Percentiles rank a stretch among this genome's conserved stretches.
Evolutionary conservation across 495 filamentous ascomycete species (phyloP).

Genomic region (Daldinia caldariorum): DNA sequence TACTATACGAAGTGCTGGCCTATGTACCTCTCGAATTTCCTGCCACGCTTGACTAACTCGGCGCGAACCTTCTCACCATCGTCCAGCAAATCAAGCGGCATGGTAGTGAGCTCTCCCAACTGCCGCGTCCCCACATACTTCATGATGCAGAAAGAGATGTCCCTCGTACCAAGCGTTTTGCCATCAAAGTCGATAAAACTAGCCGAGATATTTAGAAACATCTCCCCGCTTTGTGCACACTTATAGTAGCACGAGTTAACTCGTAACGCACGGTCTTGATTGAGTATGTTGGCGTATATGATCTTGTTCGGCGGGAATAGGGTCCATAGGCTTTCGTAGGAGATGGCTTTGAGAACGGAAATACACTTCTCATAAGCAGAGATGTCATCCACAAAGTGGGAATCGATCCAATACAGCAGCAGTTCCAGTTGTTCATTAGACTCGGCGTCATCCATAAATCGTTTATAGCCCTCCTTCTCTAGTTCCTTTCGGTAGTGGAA

Average conservation of each 20-base stretch:
- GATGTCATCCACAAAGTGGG: conserved; percentile 49
- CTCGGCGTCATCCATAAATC: conserved; percentile 48
- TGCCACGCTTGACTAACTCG: conserved; percentile 45
- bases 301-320: conserved; percentile 48
- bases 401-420: conserved; percentile 51
- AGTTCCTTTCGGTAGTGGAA: conserved; percentile 49
- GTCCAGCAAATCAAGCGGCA: conserved; percentile 46
- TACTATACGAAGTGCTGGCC: conserved; percentile 49
- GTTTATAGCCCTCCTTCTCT: conserved; percentile 38
- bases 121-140: conserved; percentile 45
- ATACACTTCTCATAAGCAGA: conserved; percentile 47
- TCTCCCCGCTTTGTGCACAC: conserved; percentile 36
- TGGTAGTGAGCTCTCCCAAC: conserved; percentile 39
- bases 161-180: conserved; percentile 42
- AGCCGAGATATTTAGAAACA: conserved; percentile 24
- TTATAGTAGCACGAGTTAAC: conserved; percentile 30
- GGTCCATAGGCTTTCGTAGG: conserved; percentile 51
- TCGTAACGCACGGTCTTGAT: conserved; percentile 47
- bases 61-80: conserved; percentile 35
- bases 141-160: conserved; percentile 31
- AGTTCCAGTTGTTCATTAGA: conserved; percentile 43
- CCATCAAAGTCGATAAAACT: conserved; percentile 52
- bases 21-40: conserved; percentile 48
- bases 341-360: conserved; percentile 42
- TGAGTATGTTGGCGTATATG: conserved; percentile 40